Base-by-base conservation (phyloP, 192 early-diverging fungal species). In the Mortierella hygrophila region DNA sequence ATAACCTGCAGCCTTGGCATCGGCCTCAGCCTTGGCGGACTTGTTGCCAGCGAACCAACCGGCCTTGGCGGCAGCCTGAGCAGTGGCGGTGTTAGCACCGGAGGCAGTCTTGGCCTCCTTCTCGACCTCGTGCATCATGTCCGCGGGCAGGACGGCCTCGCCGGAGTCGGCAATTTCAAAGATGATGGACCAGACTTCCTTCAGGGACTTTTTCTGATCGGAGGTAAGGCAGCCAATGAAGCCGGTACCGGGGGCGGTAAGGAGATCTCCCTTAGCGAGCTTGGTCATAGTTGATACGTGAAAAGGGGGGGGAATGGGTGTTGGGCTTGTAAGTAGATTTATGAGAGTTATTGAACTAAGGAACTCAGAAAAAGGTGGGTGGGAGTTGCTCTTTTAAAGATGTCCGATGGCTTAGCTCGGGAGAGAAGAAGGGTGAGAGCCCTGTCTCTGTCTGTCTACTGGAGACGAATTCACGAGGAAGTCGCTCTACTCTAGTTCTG, bases 141-240 rank as follows among this genome's bases (percentile, higher is more conserved):
- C 77, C 0, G 47, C 38, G 7, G 77, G 77, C 11, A 79, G 15
- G 41, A 79, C 77, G n/a, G 69, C 77, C 49, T 79, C 77, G 41
- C 77, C 77, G 0, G 77, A 72, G n/a, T 79, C 77, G 37, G 77
- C 77, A 65, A 79, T 79, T 15, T 69, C 68, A 29, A 79, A 72
- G 38, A 79, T 77, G 42, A 77, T 68, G 41, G 55, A 68, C 75
- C 75, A 77, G 42, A 68, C 44, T 40, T 63, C 75, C 42, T 77
- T 77, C 29, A 77, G 41, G 40, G 40, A 44, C 41, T 63, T 47
- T 23, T 77, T 77, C 44, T 77, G 75, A n/a, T 63, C 75, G 29
- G 57, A n/a, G 4, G 63, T 68, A 13, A 77, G 42, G 41, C 26
- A 68, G 26, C 57, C 75, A 23, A 77, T 68, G 32, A 68, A 54